Percentiles rank a stretch among this genome's conserved stretches.
Conservation (phyloP, 2,329 filamentous ascomycete genomes). For the Alternaria sp. region DNA sequence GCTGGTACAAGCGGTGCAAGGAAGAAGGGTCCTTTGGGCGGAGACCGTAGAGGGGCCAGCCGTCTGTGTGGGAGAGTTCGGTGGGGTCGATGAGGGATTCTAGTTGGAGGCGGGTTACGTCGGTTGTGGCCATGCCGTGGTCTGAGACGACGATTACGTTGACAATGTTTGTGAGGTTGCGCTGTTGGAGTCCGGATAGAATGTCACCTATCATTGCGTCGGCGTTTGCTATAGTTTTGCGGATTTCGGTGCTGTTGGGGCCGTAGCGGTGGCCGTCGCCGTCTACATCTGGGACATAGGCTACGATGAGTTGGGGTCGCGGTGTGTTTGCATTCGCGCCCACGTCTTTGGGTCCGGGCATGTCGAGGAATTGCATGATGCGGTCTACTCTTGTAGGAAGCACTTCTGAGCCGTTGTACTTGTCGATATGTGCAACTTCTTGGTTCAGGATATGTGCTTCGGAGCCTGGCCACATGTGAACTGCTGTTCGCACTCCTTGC, state of each 20-base stretch:
- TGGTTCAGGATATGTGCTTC: constrained; percentile 82
- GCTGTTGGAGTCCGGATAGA: constrained; percentile 76
- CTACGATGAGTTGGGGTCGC: constrained; percentile 89
- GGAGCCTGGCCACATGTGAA: constrained; percentile 99
- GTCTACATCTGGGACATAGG: constrained; percentile 94
- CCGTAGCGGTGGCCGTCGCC: constrained; percentile 85
- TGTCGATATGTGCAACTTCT: constrained; percentile 82
- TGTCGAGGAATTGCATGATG: constrained; percentile 83
- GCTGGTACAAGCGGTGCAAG: constrained; percentile 71
- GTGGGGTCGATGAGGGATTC: constrained; percentile 84
- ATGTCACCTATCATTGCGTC: constrained; percentile 83
- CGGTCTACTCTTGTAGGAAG: constrained; percentile 79
- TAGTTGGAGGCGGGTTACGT: constrained; percentile 79
- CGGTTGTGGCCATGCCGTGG: constrained; percentile 97
- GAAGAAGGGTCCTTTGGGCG: constrained; percentile 76
- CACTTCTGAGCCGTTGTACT: constrained; percentile 79
- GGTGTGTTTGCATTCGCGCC: constrained; percentile 59
- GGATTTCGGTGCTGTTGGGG: constrained; percentile 93
- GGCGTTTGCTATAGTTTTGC: constrained; percentile 76
- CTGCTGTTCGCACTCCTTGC: constrained; percentile 77
- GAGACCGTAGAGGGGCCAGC: constrained; percentile 92
- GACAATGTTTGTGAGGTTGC: constrained; percentile 88
- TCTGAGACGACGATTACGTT: constrained; percentile 97
- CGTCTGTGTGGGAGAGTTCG: constrained; percentile 84
- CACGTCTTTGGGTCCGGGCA: constrained; percentile 73